Evolutionary conservation across 1,139 yeast genomes (phyloP), one percentile per base, ranked within the genome.

Genomic region (Candida neerlandica): DNA sequence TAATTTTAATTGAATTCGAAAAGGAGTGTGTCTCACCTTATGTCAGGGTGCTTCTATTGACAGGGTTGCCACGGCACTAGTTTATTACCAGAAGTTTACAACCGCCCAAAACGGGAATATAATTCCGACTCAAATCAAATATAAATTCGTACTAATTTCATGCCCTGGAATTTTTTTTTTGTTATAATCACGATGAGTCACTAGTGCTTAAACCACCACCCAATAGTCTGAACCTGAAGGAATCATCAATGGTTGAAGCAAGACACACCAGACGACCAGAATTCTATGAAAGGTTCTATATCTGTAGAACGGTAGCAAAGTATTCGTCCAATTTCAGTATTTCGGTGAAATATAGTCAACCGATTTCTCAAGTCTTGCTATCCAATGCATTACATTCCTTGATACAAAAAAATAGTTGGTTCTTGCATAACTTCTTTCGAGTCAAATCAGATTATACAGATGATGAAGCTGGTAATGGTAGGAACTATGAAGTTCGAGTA

Each of bases 251-350:
- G 56, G 52, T 53, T 27, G 29, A 47, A 29, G 44, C 47, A 23
- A 40, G 45, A 21, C 59, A 54, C 41, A 48, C 7, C 2, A 47
- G 60, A 46, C 33, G 43, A 21, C 51, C 56, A 4, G 60, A 45
- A 16, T 57, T 58, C 48, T 55, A 62, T 33, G 75, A 71, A 45
- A 51, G 64, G 30, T 65, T 57, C 50, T 64, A 65, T 51, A 56
- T 71, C 23, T 62, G 68, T 52, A 57, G 74, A 19, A 64, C 64
- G 29, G 48, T 56, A 5, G 57, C 58, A 35, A 50, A 51, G 1
- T 54, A 53, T 44, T 72, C 68, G 45, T 52, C 69, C 6, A 71
- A 71, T 50, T 69, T 67, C 52, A 65, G 62, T 46, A 53, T 71
- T 16, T 55, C 64, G 3, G 73, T 62, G 2, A 56, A 58, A 29